Percentiles rank a stretch among this genome's conserved stretches.
These are phyloP conservation scores for Solanum pennellii DNA, from an alignment of 257 asterid species.

Conservation along the genomic window DNA sequence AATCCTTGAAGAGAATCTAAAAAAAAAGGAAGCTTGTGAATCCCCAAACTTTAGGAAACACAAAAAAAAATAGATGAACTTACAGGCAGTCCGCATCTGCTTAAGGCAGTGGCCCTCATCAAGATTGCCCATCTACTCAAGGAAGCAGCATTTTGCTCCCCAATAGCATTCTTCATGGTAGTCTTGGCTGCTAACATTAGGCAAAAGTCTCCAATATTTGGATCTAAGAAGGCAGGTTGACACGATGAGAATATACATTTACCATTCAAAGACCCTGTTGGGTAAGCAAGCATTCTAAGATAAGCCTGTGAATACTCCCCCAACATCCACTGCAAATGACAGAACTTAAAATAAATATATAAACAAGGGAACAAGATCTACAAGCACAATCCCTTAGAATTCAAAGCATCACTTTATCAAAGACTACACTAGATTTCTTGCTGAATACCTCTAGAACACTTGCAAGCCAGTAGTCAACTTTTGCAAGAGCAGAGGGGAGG, in stretches of 20 bases:
- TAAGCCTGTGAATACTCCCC: constrained; percentile 65
- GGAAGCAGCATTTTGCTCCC: constrained; percentile 64
- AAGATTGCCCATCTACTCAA: constrained; percentile 62
- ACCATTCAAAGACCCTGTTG: constrained; percentile 26
- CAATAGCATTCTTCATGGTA: constrained; percentile 70
- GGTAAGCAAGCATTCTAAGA: constrained; percentile 55
- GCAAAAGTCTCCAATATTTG: constrained; percentile 84
- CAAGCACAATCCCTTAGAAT: constrained; percentile 1
- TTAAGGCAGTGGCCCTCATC: constrained; percentile 62
- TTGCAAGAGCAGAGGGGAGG: constrained; percentile 77
- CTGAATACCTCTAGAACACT: constrained; percentile 72
- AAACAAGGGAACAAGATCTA: constrained; percentile 4
- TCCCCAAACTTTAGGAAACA: neutral
- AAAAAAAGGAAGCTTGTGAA: neutral
- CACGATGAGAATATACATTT: constrained; percentile 37
- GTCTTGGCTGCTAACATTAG: constrained; percentile 73
- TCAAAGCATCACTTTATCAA: neutral
- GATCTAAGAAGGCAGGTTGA: constrained; percentile 66
- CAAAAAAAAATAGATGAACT: constrained; percentile 21
- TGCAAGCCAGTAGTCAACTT: constrained; percentile 78
- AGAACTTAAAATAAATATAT: constrained; percentile 7
- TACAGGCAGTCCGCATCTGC: constrained; percentile 92
- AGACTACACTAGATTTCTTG: neutral
- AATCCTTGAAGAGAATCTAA: neutral
- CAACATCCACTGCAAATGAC: constrained; percentile 62